Percentiles rank a stretch among this genome's conserved stretches.
Conservation (phyloP, 805 yeast genomes). For the Starmera quercuum region DNA sequence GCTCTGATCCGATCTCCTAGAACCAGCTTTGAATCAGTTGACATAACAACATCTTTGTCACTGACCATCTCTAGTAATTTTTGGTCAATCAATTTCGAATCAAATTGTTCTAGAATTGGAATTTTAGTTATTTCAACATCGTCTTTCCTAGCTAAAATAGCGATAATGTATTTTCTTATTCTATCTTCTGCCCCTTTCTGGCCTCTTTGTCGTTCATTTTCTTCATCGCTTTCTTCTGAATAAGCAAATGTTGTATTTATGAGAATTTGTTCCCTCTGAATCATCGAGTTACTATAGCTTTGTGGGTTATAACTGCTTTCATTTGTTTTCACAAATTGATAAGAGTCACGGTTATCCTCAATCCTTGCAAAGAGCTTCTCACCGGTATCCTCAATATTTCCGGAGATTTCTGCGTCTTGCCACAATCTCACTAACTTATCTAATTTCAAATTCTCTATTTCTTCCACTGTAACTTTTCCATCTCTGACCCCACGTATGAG, state of each 20-base stretch:
- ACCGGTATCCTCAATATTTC: conserved; percentile 10
- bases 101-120: conserved; percentile 28
- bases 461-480: conserved; percentile 41
- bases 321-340: conserved; percentile 29
- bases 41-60: conserved; percentile 47
- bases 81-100: conserved; percentile 41
- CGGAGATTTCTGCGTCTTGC: conserved; percentile 42
- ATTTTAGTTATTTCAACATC: conserved; percentile 21
- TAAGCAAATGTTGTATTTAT: conserved; percentile 37
- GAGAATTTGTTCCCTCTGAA: conserved; percentile 56
- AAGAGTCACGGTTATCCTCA: conserved; percentile 41
- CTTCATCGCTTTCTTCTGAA: conserved; percentile 15
- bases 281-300: conserved; percentile 55
- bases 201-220: conserved; percentile 10
- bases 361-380: conserved; percentile 26
- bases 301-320: conserved; percentile 26
- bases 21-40: conserved; percentile 35
- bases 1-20: conserved; percentile 20
- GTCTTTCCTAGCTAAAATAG: conserved; percentile 23
- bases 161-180: conserved; percentile 25
- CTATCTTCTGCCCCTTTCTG: conserved; percentile 12
- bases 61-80: conserved; percentile 35
- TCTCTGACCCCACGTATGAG: conserved; percentile 51
- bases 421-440: conserved; percentile 52
- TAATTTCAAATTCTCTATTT: conserved; percentile 44